Evolutionary conservation across 1,139 yeast species (phyloP).

Genomic region (Candida neerlandica): DNA sequence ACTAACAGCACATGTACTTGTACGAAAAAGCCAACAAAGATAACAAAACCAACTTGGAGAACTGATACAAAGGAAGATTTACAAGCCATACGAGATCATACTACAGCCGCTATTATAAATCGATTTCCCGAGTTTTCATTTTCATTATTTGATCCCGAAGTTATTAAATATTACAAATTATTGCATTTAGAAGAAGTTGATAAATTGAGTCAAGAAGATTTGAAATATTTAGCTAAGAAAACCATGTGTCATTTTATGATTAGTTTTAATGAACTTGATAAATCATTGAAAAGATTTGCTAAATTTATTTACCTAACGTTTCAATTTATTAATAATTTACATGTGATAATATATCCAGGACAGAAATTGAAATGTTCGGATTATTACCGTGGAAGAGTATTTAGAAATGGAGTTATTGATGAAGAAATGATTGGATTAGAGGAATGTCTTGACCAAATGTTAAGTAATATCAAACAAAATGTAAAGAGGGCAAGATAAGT

Average conservation of each 20-base stretch:
- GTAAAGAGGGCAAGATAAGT: not conserved
- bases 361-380: conserved; percentile 7
- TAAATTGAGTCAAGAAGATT: conserved; percentile 4
- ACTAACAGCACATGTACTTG: too few species aligned
- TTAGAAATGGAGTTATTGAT: conserved; percentile 9
- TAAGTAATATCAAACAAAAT: not conserved
- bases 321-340: conserved; percentile 6
- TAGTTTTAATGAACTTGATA: conserved; percentile 4
- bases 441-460: conserved; percentile 8
- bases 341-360: conserved; percentile 3
- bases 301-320: conserved; percentile 2
- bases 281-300: conserved; percentile 1
- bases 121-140: conserved; percentile 2
- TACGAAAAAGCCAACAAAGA: not conserved
- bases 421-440: conserved; percentile 9
- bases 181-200: conserved; percentile 8
- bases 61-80: not conserved
- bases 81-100: not conserved
- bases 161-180: not conserved
- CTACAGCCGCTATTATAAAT: not conserved
- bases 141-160: not conserved
- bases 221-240: conserved; percentile 8
- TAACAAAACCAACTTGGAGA: not conserved
- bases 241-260: conserved; percentile 8
- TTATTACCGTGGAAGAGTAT: conserved; percentile 8